phyloP scores from a whole-genome alignment of 768 basidiomycete species.

The Suillus variegatus region DNA sequence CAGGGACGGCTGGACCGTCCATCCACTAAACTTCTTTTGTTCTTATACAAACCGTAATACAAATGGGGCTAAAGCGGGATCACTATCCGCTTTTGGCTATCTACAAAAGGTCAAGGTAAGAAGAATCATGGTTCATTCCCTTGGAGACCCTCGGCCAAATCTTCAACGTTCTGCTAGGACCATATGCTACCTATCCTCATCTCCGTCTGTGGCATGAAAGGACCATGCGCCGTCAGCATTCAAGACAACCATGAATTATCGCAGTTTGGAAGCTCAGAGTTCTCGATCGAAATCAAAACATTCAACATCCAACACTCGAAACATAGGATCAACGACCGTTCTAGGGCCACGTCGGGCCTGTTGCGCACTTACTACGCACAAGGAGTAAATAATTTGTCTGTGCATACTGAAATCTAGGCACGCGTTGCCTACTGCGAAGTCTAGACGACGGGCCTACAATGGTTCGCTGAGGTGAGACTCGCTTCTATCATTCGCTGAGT shows the following conservation, averaged over 20 bases:
- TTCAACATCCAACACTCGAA: neutral
- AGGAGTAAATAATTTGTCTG: neutral
- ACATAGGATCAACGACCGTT: neutral
- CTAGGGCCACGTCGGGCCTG: neutral
- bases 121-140: neutral
- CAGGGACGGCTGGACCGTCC: neutral
- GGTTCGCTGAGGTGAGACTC: neutral
- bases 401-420: neutral
- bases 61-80: neutral
- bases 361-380: neutral
- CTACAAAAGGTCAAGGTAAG: neutral
- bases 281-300: neutral
- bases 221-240: neutral
- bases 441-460: neutral
- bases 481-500: neutral
- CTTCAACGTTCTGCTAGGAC: neutral
- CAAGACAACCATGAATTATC: neutral
- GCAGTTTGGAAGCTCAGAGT: neutral
- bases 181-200: neutral
- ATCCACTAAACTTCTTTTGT: slow-evolving; percentile 4
- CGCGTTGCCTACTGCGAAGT: neutral
- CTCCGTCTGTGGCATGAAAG: neutral
- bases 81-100: neutral
- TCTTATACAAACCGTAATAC: neutral
- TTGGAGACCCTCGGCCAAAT: neutral